Conservation (phyloP, 805 yeast genomes). For the Nakazawaea molendinolei region DNA sequence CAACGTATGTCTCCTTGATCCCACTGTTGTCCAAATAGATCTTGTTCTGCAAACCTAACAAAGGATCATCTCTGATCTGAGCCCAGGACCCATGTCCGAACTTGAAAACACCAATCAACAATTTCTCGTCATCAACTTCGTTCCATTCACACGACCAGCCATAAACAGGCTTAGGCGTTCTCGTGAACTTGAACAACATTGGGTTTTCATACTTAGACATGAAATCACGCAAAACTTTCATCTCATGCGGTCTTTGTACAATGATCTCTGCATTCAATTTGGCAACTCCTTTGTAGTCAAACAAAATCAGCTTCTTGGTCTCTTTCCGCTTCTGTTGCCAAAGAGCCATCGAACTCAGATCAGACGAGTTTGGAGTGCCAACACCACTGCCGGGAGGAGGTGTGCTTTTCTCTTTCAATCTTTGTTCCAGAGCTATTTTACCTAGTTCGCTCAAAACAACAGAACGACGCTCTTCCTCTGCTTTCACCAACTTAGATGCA, state of each 20-base stretch:
- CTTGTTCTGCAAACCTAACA: conserved; percentile 78
- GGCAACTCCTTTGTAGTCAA: conserved; percentile 83
- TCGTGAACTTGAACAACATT: conserved; percentile 51
- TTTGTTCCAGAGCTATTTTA: conserved; percentile 50
- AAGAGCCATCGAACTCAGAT: conserved; percentile 23
- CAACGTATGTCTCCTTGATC: conserved; percentile 21
- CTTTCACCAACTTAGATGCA: conserved; percentile 54
- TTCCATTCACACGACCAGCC: conserved; percentile 93
- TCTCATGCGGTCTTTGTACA: conserved; percentile 76
- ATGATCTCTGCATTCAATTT: conserved; percentile 87
- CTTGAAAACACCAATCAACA: conserved; percentile 79
- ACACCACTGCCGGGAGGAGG: conserved; percentile 20
- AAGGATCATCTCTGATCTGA: conserved; percentile 92
- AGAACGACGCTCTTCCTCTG: conserved; percentile 59
- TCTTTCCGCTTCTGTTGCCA: conserved; percentile 70
- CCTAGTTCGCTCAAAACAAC: conserved; percentile 53
- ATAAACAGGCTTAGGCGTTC: conserved; percentile 69
- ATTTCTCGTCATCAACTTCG: conserved; percentile 75
- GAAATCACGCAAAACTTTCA: conserved; percentile 53
- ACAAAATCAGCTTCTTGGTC: conserved; percentile 73
- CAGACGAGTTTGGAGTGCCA: conserved; percentile 4
- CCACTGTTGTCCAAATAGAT: conserved; percentile 50
- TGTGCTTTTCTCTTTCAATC: conserved; percentile 27
- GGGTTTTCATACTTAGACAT: conserved; percentile 52
- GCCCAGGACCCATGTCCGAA: conserved; percentile 97